Conservation (phyloP, 2,329 filamentous ascomycete species). For the Talaromyces sp. region DNA sequence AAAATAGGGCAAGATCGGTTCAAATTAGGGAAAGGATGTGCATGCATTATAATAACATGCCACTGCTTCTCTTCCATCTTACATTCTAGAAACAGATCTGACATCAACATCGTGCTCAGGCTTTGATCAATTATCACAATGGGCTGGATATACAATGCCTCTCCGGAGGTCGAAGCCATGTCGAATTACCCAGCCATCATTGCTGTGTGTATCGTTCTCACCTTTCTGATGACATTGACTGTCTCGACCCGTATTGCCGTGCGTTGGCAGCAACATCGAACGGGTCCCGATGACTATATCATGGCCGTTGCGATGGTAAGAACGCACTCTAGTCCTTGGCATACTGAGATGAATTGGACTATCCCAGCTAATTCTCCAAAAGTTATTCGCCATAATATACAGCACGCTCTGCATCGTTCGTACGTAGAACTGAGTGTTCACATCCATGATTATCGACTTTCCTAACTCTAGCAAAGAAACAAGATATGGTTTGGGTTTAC, state of each 20-base stretch:
- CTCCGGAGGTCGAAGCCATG: conserved; percentile 44
- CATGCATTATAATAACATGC: conserved; percentile 3
- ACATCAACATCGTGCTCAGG: not conserved
- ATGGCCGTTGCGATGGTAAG: conserved; percentile 36
- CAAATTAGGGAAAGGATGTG: not conserved
- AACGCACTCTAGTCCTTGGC: not conserved
- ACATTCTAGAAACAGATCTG: conserved; percentile 7
- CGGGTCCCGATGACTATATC: conserved; percentile 49
- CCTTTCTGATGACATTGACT: conserved; percentile 41
- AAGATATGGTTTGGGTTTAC: conserved; percentile 52
- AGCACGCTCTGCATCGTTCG: conserved; percentile 50
- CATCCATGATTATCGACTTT: no score
- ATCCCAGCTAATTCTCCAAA: not conserved
- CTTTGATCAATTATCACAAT: conserved; percentile 25
- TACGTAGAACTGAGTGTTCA: conserved; percentile 29
- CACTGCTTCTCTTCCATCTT: not conserved
- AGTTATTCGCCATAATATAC: conserved; percentile 49
- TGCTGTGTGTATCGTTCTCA: conserved; percentile 47
- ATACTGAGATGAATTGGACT: conserved; percentile 21
- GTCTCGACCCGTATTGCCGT: conserved; percentile 46
- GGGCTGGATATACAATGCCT: conserved; percentile 50
- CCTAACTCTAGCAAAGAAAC: conserved; percentile 42
- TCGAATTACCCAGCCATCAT: conserved; percentile 52
- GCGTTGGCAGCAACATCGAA: conserved; percentile 41
- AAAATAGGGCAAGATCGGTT: not conserved